A percentile compares a stretch with the other conserved stretches of the same genome.
Evolutionary conservation across 331 rosid genomes (phyloP).

Genomic region (Quercus tomentella): DNA sequence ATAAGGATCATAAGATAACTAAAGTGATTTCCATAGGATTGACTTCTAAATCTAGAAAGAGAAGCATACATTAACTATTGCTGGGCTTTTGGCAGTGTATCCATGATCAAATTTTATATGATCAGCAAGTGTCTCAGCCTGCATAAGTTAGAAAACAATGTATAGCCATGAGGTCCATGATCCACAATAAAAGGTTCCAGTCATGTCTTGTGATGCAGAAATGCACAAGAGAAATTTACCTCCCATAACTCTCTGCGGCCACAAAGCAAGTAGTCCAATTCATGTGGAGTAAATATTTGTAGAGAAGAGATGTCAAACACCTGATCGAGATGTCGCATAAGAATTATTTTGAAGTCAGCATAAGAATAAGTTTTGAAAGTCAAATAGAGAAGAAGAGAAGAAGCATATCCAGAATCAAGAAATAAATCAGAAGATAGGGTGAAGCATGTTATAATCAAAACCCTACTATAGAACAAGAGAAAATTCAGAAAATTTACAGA

Average conservation of each 20-base stretch:
- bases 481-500: background rate
- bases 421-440: background rate
- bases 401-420: background rate
- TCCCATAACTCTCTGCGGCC: conserved; percentile 98
- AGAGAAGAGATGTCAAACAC: conserved; percentile 84
- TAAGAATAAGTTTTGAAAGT: conserved; percentile 1
- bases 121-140: conserved; percentile 91
- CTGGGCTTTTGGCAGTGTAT: conserved; percentile 94
- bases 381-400: background rate
- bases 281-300: conserved; percentile 84
- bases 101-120: conserved; percentile 98
- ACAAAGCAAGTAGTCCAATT: conserved; percentile 89
- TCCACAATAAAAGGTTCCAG: background rate
- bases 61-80: conserved; percentile 76
- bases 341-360: background rate
- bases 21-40: conserved; percentile 8
- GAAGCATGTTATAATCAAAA: background rate
- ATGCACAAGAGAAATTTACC: conserved; percentile 34
- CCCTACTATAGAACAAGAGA: background rate
- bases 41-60: background rate
- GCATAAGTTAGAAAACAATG: conserved; percentile 18
- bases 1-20: conserved; percentile 20
- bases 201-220: background rate
- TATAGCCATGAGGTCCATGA: background rate
- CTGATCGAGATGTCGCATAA: conserved; percentile 33